A percentile compares a stretch with the other conserved stretches of the same genome.
phyloP scores from a whole-genome alignment of 2,329 filamentous ascomycete species.

The Fusarium incarnatum region DNA sequence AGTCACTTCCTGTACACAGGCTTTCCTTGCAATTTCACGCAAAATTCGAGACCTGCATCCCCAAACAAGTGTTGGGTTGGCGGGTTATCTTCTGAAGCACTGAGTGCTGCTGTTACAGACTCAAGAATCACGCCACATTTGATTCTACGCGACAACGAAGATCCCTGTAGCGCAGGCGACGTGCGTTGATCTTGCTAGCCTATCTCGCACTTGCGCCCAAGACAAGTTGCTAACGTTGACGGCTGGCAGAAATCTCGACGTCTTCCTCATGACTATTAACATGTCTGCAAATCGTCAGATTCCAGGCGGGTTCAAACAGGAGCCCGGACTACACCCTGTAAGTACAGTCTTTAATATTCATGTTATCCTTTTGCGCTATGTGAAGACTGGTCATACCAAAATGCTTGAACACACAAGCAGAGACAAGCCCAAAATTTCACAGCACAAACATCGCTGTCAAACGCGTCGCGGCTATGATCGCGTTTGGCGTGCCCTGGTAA shows the following conservation, averaged over 20 bases:
- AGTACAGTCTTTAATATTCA: conserved; percentile 35
- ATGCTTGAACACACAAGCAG: background rate
- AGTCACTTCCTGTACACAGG: conserved; percentile 28
- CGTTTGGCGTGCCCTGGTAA: conserved; percentile 31
- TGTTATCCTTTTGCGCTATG: background rate
- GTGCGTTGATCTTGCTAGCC: conserved; percentile 26
- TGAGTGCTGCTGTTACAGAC: conserved; percentile 34
- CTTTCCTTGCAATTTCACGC: conserved; percentile 34
- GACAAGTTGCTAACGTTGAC: conserved; percentile 36
- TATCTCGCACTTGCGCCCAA: conserved; percentile 14
- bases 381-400: background rate
- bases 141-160: conserved; percentile 32
- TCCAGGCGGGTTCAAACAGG: conserved; percentile 49
- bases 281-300: conserved; percentile 49
- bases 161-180: conserved; percentile 37
- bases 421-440: background rate
- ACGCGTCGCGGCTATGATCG: conserved; percentile 29
- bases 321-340: conserved; percentile 46
- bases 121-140: conserved; percentile 43
- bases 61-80: conserved; percentile 34
- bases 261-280: conserved; percentile 43
- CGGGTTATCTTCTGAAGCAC: conserved; percentile 37
- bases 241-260: conserved; percentile 29
- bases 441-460: conserved; percentile 1
- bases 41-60: conserved; percentile 36